phyloP scores from a whole-genome alignment of 768 basidiomycete species.

The Boletellus sp. region DNA sequence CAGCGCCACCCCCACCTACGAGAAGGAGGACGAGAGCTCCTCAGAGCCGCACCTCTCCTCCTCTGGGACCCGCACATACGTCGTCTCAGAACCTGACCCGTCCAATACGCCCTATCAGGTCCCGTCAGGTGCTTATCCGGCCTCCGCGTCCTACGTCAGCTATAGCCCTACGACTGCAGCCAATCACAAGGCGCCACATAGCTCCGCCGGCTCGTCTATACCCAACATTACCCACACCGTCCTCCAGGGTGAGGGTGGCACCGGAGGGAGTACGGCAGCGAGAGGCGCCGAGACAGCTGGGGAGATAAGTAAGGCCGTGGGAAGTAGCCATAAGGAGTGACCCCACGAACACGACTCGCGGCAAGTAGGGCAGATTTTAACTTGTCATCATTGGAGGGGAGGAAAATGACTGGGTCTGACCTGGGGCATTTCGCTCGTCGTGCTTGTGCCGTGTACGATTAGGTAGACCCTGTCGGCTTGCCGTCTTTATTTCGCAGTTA shows the following conservation, averaged over 20 bases:
- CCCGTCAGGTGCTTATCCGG: slow-evolving; percentile 66
- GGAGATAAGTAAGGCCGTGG: slow-evolving; percentile 37
- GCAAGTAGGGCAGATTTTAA: slow-evolving; percentile 38
- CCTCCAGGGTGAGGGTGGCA: slow-evolving; percentile 30
- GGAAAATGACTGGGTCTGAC: not conserved
- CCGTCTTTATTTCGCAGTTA: not conserved
- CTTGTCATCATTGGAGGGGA: slow-evolving; percentile 44
- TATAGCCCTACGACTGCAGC: slow-evolving; percentile 41
- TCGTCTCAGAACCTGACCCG: slow-evolving; percentile 70
- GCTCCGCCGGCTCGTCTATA: slow-evolving; percentile 47
- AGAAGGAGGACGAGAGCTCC: slow-evolving; percentile 56
- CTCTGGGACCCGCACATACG: slow-evolving; percentile 57
- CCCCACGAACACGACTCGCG: slow-evolving; percentile 41
- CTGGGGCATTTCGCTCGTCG: slow-evolving; percentile 7
- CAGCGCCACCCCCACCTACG: slow-evolving; percentile 41
- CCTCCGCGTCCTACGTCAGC: slow-evolving; percentile 45
- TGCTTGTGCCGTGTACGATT: slow-evolving; percentile 24
- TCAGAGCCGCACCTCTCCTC: slow-evolving; percentile 44
- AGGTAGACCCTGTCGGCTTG: slow-evolving; percentile 3
- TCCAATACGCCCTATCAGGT: slow-evolving; percentile 60
- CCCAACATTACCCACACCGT: slow-evolving; percentile 37
- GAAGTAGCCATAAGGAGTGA: slow-evolving; percentile 41
- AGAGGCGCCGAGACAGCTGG: slow-evolving; percentile 42
- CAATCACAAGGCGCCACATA: slow-evolving; percentile 34
- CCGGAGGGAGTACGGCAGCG: slow-evolving; percentile 47